Percentiles rank a stretch among this genome's conserved stretches.
phyloP scores from a whole-genome alignment of 305 asterid genomes.

The Plantago coronopus region DNA sequence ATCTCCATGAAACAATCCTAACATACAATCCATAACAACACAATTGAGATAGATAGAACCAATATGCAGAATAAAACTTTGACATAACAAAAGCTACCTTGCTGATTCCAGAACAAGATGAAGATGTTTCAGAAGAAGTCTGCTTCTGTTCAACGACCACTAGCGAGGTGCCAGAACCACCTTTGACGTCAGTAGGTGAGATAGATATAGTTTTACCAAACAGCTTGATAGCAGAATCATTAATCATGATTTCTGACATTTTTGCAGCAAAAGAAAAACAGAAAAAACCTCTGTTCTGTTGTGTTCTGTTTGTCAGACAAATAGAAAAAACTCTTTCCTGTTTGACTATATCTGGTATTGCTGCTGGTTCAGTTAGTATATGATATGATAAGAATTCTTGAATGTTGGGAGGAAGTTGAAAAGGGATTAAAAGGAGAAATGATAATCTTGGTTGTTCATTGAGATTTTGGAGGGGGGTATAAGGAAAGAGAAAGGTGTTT shows the following conservation, averaged over 20 bases:
- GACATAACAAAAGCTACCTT: constrained; percentile 33
- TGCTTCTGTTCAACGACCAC: constrained; percentile 28
- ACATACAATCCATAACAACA: no score
- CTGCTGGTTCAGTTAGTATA: neutral
- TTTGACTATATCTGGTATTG: constrained; percentile 1
- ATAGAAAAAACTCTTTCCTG: neutral
- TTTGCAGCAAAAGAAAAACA: constrained; percentile 1
- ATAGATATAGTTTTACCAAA: constrained; percentile 65
- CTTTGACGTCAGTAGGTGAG: constrained; percentile 22
- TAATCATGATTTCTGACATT: constrained; percentile 47
- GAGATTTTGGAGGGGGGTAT: constrained; percentile 20
- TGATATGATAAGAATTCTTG: no score
- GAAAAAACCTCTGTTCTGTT: neutral
- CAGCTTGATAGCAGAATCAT: constrained; percentile 54
- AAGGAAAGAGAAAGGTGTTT: constrained; percentile 38
- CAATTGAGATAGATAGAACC: no score
- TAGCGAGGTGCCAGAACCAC: constrained; percentile 16
- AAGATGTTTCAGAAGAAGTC: constrained; percentile 32
- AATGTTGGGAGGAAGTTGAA: no score
- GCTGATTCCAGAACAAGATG: constrained; percentile 26
- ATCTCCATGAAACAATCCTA: no score
- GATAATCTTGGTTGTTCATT: constrained; percentile 13
- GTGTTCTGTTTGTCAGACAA: neutral
- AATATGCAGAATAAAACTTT: no score
- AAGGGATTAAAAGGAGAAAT: neutral